A percentile compares a stretch with the other conserved stretches of the same genome.
Conservation (phyloP, 345 rosid species). For the Gossypium stocksii region DNA sequence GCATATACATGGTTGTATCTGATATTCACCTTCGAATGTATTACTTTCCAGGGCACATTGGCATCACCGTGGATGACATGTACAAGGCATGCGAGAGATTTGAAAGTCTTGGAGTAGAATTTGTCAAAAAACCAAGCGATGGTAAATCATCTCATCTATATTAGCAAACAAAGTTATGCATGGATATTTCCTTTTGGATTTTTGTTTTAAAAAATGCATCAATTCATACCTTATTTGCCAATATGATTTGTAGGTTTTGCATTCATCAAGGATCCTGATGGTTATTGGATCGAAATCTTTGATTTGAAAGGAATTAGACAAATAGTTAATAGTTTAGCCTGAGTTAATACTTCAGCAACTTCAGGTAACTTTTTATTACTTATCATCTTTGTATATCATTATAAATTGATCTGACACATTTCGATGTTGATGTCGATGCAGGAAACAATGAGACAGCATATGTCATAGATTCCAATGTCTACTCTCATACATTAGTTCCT, state of each 20-base stretch:
- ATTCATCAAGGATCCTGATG: conserved; percentile 97
- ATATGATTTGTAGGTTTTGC: conserved; percentile 56
- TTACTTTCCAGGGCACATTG: conserved; percentile 69
- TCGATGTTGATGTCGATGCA: neutral
- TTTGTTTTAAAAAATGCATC: no score
- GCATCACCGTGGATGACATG: conserved; percentile 87
- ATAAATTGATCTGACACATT: neutral
- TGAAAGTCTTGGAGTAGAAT: conserved; percentile 78
- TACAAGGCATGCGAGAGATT: conserved; percentile 95
- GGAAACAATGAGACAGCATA: neutral
- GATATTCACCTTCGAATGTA: no score
- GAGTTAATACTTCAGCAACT: conserved; percentile 17
- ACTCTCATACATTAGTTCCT: neutral
- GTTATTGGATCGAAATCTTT: conserved; percentile 96
- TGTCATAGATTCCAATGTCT: neutral
- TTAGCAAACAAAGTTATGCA: neutral
- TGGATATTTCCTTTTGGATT: no score
- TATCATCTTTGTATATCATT: neutral
- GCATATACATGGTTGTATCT: no score
- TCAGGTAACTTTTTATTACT: conserved; percentile 7
- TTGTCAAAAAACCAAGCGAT: conserved; percentile 75
- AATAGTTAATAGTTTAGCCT: conserved; percentile 32
- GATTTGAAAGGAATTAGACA: conserved; percentile 61
- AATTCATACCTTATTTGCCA: neutral
- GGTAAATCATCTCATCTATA: conserved; percentile 36